These are phyloP conservation scores for Beauveria caledonica DNA, from an alignment of 2,329 filamentous ascomycete genomes.

Conservation along the genomic window DNA sequence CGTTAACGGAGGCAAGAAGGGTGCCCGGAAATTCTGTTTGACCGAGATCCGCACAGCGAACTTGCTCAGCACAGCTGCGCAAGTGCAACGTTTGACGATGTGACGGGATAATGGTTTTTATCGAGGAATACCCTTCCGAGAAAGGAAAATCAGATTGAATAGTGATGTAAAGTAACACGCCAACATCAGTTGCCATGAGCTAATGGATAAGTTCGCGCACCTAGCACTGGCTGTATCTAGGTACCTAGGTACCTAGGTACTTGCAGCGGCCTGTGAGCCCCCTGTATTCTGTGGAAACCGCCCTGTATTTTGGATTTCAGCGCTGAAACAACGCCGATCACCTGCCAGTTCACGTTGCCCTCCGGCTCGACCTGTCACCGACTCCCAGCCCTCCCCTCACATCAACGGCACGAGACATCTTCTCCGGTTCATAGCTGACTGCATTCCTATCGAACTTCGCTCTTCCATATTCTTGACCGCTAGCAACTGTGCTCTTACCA, in stretches of 20 bases:
- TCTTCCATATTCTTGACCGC: not conserved
- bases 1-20: too few relatives aligned
- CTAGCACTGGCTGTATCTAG: too few relatives aligned
- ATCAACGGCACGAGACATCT: not conserved
- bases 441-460: not conserved
- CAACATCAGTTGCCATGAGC: too few relatives aligned
- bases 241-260: not conserved
- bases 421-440: not conserved
- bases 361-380: not conserved
- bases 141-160: too few relatives aligned
- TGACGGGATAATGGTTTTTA: too few relatives aligned
- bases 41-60: not conserved
- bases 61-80: not conserved
- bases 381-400: constrained; percentile 4
- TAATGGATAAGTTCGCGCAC: too few relatives aligned
- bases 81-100: too few relatives aligned
- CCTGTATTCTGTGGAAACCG: not conserved
- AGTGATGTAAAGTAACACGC: too few relatives aligned
- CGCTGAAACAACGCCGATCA: not conserved
- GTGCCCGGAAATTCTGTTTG: constrained; percentile 1
- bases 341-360: not conserved
- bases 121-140: too few relatives aligned
- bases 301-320: not conserved
- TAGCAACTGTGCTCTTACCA: not conserved
- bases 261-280: not conserved